A percentile compares a stretch with the other conserved stretches of the same genome.
Evolutionary conservation across 805 yeast species (phyloP).

Genomic region (Myxozyma monticola): DNA sequence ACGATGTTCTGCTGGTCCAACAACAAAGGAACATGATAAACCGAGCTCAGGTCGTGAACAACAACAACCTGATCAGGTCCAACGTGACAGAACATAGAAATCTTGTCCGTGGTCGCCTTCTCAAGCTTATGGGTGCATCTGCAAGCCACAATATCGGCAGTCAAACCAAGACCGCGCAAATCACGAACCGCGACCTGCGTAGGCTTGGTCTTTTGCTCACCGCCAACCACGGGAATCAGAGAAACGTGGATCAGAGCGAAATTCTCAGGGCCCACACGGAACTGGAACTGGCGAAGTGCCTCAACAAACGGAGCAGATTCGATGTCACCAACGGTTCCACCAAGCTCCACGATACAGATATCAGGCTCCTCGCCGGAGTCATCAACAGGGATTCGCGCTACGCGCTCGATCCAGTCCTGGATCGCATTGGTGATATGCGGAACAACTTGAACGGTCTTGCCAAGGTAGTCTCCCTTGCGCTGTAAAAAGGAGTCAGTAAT

Average conservation of each 20-base stretch:
- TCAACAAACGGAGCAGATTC: slow-evolving; percentile 99
- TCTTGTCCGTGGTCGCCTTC: slow-evolving; percentile 83
- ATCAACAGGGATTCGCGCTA: slow-evolving; percentile 89
- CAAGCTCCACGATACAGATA: slow-evolving; percentile 89
- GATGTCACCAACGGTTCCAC: slow-evolving; percentile 99
- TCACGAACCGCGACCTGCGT: slow-evolving; percentile 99
- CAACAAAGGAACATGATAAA: slow-evolving; percentile 94
- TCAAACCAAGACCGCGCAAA: slow-evolving; percentile 88
- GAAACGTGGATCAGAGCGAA: slow-evolving; percentile 97
- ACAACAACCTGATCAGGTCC: slow-evolving; percentile 98
- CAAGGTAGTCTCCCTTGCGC: slow-evolving; percentile 94
- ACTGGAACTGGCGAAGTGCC: slow-evolving; percentile 98
- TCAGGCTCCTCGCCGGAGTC: slow-evolving; percentile 85
- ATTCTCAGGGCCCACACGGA: slow-evolving; percentile 90
- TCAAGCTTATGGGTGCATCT: slow-evolving; percentile 87
- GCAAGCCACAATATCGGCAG: slow-evolving; percentile 97
- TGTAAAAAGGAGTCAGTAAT: too few relatives aligned
- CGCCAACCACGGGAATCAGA: slow-evolving; percentile 94
- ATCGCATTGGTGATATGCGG: slow-evolving; percentile 97
- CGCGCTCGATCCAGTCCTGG: slow-evolving; percentile 98
- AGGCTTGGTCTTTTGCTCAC: slow-evolving; percentile 98
- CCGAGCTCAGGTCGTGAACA: slow-evolving; percentile 93
- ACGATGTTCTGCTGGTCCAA: slow-evolving; percentile 84
- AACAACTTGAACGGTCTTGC: slow-evolving; percentile 99
- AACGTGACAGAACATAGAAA: slow-evolving; percentile 98